These are phyloP conservation scores for Melampsora medusae DNA, from an alignment of 1,284 basidiomycete species.

Conservation along the genomic window DNA sequence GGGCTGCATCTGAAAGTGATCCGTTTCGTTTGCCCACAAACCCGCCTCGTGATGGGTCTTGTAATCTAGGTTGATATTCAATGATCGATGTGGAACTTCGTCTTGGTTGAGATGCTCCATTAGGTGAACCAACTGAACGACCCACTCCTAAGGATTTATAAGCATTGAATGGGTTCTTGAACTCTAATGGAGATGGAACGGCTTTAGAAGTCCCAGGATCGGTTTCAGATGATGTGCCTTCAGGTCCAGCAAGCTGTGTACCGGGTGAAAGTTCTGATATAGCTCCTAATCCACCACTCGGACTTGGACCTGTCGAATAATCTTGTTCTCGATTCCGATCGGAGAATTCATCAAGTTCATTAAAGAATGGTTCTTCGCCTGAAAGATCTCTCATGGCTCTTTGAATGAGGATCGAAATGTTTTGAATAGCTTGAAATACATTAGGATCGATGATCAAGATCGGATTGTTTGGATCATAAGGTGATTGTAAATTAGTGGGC, in stretches of 20 bases:
- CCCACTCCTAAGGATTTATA: constrained; percentile 45
- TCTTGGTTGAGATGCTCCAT: not conserved
- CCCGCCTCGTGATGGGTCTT: constrained; percentile 32
- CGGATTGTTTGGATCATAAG: not conserved
- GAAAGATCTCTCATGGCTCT: constrained; percentile 34
- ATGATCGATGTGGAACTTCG: constrained; percentile 22
- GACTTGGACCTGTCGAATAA: not conserved
- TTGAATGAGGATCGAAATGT: constrained; percentile 37
- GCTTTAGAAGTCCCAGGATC: constrained; percentile 29
- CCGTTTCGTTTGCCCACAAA: constrained; percentile 36
- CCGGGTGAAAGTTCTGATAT: not conserved
- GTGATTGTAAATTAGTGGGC: constrained; percentile 57
- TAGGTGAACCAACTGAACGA: not conserved
- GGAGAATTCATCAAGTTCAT: constrained; percentile 29
- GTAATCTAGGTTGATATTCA: constrained; percentile 32
- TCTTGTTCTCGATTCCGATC: constrained; percentile 4
- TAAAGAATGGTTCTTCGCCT: constrained; percentile 58
- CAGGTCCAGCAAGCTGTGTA: constrained; percentile 8
- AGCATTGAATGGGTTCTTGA: constrained; percentile 25
- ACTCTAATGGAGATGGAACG: not conserved
- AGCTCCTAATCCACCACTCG: not conserved
- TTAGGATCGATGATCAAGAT: constrained; percentile 48
- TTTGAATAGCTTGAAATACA: constrained; percentile 34
- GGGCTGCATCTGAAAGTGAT: constrained; percentile 68
- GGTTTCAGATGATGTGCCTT: constrained; percentile 13